Evolutionary conservation across 129 eudicot species (phyloP).

Genomic region (Saussurea involucrata): DNA sequence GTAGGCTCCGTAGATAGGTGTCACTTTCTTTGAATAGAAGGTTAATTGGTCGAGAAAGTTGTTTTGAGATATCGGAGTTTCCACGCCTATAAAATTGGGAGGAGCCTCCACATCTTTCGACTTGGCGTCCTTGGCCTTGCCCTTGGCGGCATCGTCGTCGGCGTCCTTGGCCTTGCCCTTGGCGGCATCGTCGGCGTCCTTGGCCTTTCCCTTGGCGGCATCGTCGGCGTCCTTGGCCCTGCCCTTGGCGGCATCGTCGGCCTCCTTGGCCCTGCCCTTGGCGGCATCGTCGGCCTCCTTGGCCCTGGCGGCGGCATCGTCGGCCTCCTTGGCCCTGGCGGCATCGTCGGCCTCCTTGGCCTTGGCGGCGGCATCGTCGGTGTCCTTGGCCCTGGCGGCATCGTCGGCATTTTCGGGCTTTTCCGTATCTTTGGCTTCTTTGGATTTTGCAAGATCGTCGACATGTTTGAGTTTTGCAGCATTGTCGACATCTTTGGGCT

Average conservation of each 20-base stretch:
- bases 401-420: background rate
- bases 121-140: too few relatives aligned
- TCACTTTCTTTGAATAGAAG: conserved; percentile 37
- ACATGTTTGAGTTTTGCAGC: background rate
- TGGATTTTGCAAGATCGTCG: conserved; percentile 6
- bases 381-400: background rate
- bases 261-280: background rate
- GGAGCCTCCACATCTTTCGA: background rate
- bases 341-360: background rate
- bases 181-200: background rate
- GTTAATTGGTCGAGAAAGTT: conserved; percentile 24
- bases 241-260: background rate
- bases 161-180: too few relatives aligned
- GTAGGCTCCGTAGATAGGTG: conserved; percentile 47
- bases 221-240: background rate
- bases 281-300: background rate
- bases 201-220: too few relatives aligned
- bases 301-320: background rate
- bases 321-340: background rate
- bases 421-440: background rate
- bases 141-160: background rate
- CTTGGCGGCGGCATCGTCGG: background rate
- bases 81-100: background rate
- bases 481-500: conserved; percentile 3
- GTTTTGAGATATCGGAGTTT: conserved; percentile 23